Percentiles rank a stretch among this genome's conserved stretches.
Evolutionary conservation across 2,329 filamentous ascomycete species (phyloP).

Genomic region (Phialophora expanda): DNA sequence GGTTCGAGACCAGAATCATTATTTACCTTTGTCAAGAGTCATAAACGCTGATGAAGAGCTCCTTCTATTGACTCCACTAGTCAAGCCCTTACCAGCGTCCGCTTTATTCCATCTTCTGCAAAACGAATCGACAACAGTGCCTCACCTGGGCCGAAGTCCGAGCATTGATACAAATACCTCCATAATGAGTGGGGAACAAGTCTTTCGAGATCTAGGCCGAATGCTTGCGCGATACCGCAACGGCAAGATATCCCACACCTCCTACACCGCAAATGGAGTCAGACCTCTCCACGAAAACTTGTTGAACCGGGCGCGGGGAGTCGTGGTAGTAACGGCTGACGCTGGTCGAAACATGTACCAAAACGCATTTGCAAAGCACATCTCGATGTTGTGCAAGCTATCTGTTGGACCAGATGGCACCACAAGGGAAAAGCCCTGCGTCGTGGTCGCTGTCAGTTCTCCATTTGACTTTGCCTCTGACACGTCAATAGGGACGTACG

Average conservation of each 20-base stretch:
- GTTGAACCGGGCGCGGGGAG: slow-evolving; percentile 83
- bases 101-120: slow-evolving; percentile 70
- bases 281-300: slow-evolving; percentile 91
- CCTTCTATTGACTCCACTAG: slow-evolving; percentile 83
- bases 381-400: slow-evolving; percentile 82
- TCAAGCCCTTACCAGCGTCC: slow-evolving; percentile 91
- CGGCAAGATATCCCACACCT: slow-evolving; percentile 88
- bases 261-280: slow-evolving; percentile 91
- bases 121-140: slow-evolving; percentile 48
- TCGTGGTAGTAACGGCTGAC: slow-evolving; percentile 90
- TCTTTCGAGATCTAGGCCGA: slow-evolving; percentile 87
- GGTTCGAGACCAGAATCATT: slow-evolving; percentile 82
- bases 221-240: slow-evolving; percentile 84
- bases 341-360: slow-evolving; percentile 94
- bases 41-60: slow-evolving; percentile 86
- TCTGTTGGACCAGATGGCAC: slow-evolving; percentile 48
- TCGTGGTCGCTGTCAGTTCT: slow-evolving; percentile 91
- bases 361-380: slow-evolving; percentile 91
- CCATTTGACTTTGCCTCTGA: slow-evolving; percentile 98
- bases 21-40: slow-evolving; percentile 80
- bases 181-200: slow-evolving; percentile 88
- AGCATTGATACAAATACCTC: slow-evolving; percentile 63
- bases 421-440: slow-evolving; percentile 74
- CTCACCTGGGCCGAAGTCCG: slow-evolving; percentile 45
- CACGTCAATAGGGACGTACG: slow-evolving; percentile 83